These are phyloP conservation scores for Ceratocystis ficicola DNA, from an alignment of 2,329 filamentous ascomycete species.

Conservation along the genomic window DNA sequence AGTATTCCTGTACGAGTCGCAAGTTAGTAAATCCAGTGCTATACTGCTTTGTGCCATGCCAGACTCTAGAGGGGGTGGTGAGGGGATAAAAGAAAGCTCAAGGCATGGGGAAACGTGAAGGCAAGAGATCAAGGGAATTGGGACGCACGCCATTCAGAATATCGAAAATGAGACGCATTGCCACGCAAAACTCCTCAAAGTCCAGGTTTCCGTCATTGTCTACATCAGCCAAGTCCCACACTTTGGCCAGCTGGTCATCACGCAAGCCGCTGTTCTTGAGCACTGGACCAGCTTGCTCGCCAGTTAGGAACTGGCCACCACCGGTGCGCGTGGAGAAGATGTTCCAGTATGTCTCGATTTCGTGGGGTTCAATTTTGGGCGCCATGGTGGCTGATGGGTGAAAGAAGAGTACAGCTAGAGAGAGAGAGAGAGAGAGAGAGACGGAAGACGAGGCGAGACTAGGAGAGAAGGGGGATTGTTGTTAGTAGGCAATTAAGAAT, in stretches of 20 bases:
- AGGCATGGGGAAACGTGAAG: neutral
- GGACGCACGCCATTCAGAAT: constrained; percentile 78
- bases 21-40: neutral
- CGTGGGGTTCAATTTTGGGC: constrained; percentile 49
- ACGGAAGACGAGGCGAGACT: neutral
- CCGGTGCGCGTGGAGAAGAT: constrained; percentile 50
- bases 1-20: constrained; percentile 54
- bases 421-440: neutral
- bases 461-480: neutral
- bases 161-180: constrained; percentile 96
- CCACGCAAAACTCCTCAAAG: constrained; percentile 99
- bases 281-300: constrained; percentile 49
- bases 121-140: neutral
- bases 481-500: neutral
- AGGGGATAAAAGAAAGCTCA: neutral
- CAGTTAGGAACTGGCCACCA: constrained; percentile 47
- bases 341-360: constrained; percentile 56
- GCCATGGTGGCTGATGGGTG: constrained; percentile 35
- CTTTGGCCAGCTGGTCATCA: constrained; percentile 75
- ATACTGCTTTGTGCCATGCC: neutral
- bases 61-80: neutral
- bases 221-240: constrained; percentile 96
- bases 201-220: constrained; percentile 95
- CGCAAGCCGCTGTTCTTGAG: constrained; percentile 52
- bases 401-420: neutral